phyloP scores from a whole-genome alignment of 1,284 basidiomycete species.

The Leccinum pallidistipes region DNA sequence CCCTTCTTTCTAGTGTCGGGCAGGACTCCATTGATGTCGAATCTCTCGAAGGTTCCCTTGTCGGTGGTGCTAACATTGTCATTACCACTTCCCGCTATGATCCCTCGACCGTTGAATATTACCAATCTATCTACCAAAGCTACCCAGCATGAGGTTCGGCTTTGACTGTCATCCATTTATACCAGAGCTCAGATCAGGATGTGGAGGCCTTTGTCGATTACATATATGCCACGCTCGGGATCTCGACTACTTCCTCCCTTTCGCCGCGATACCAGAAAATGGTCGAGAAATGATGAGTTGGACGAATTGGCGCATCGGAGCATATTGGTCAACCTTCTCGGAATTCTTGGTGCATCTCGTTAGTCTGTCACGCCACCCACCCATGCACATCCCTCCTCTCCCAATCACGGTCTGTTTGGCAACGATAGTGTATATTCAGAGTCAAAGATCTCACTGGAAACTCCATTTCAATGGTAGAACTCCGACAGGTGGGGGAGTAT shows the following conservation, averaged over 20 bases:
- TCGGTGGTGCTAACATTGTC: constrained; percentile 93
- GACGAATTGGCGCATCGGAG: constrained; percentile 99
- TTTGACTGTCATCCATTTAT: constrained; percentile 97
- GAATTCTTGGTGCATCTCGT: constrained; percentile 91
- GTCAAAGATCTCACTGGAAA: constrained; percentile 99
- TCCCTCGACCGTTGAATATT: constrained; percentile 95
- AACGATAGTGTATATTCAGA: constrained; percentile 98
- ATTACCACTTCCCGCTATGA: constrained; percentile 97
- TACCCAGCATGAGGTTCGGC: constrained; percentile 89
- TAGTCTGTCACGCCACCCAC: constrained; percentile 97
- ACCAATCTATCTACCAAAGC: constrained; percentile 97
- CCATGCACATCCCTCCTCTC: constrained; percentile 97
- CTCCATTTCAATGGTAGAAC: constrained; percentile 95
- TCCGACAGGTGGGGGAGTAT: constrained; percentile 99
- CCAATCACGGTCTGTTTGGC: constrained; percentile 97
- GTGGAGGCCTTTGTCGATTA: constrained; percentile 94
- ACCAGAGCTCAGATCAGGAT: constrained; percentile 97
- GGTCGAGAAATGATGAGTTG: constrained; percentile 94
- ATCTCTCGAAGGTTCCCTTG: constrained; percentile 97
- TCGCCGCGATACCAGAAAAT: constrained; percentile 98
- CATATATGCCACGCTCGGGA: constrained; percentile 91
- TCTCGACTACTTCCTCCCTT: constrained; percentile 96
- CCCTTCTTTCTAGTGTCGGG: too few relatives aligned
- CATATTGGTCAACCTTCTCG: constrained; percentile 70
- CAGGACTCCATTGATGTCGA: constrained; percentile 98